Base-by-base conservation (phyloP, 306 rosid genomes). In the Vigna trinervia region DNA sequence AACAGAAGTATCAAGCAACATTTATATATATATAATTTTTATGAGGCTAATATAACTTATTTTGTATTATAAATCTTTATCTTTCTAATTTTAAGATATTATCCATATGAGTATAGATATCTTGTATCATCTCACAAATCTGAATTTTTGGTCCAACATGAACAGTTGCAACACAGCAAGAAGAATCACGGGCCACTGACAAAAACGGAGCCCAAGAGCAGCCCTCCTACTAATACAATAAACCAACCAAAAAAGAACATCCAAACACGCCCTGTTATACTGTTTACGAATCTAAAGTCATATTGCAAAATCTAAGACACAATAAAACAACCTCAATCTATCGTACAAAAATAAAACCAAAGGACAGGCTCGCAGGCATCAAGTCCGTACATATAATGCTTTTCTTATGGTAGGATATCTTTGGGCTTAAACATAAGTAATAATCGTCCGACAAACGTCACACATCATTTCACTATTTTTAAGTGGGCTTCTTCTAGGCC, bases 251-350 rank as follows among this genome's bases (percentile, higher is more conserved):
- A 32, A 61, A 32, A 14, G 28, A 61, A 61, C 67, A 32, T 61
- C 67, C 13, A 32, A 61, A 61, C 12, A 20, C 22, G 3, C 3
- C 47, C 15, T 32, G 45, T 6, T 32, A 4, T 28, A n/a, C 5
- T 36, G 8, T 12, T n/a, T 0, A 8, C 3, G 48, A 63, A 63
- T 63, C 26, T 34, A 63, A 63, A 34, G 36, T 13, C 26, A n/a
- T 14, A 63, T 36, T 34, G 14, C 28, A 63, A 61, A 62, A 62
- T 62, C 48, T n/a, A 63, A 4, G 38, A 58, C 64, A 58, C 64
- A 26, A 58, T 26, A 58, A 58, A 58, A 58, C 64, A 58, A 58
- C 64, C n/a, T 54, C 13, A 54, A 54, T 59, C 39, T 26, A 12
- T 59, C 17, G 64, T 58, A 28, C 65, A 26, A 59, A 30, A 59